Evolutionary conservation across 2,329 filamentous ascomycete species (phyloP), one percentile per base, ranked within the genome.

Genomic region (Aspergillus felis): DNA sequence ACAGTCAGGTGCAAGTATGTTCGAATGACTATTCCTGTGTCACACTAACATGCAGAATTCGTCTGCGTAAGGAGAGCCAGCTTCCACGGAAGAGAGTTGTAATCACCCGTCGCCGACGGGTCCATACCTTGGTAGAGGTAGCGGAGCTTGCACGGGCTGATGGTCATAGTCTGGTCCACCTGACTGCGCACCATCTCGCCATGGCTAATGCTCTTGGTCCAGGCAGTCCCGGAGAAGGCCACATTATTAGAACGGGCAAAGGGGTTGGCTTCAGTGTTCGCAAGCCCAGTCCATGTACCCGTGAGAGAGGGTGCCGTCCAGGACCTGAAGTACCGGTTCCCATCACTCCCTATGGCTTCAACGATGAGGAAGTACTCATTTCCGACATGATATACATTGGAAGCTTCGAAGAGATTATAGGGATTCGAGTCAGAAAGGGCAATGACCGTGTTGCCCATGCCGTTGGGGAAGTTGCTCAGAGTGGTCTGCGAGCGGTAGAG

Each of bases 201-300:
- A 14, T 57, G 55, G 24, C 55, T 57, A 29, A 57, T 57, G 25
- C 50, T 50, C 24, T 44, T 42, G 4, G 50, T 57, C 44, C 55
- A 57, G 4, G 50, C 25, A 3, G 8, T 17, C 9, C 42, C 35
- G 4, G 24, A 41, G 14, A 54, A 54, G 10, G 10, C 20, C 4
- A 54, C 52, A 35, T 53, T 57, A 6, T 42, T 49, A 1, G 24
- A 20, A 4, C 44, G 24, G 4, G 50, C 55, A 12, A 57, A 57
- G 1, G 55, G 50, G 14, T 46, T 50, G 17, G 22, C 28, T 24
- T 57, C 55, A 3, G 29, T 53, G 28, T 41, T 29, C 3, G 55
- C 55, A 1, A 53, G 55, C 4, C 10, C 28, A 4, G 44, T 35
- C 55, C 55, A 57, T 1, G 27, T 44, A 25, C 55, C 55, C 9